A percentile compares a stretch with the other conserved stretches of the same genome.
Evolutionary conservation across 225 moss, liverwort and hornwort species (phyloP).

Genomic region (Takakia lepidozioides): DNA sequence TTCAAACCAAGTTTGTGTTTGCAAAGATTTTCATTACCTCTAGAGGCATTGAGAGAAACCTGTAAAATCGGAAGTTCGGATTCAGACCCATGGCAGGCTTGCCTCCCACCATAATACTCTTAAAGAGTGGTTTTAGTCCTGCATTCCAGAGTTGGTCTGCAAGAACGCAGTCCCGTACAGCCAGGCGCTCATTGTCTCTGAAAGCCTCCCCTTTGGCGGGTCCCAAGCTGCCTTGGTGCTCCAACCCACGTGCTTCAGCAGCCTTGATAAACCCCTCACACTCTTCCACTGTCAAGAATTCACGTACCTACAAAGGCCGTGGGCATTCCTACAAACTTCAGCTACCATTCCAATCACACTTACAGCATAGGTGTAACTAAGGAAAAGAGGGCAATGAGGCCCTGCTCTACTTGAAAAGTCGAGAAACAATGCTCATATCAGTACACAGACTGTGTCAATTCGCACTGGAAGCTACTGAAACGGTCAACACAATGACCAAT

Average conservation of each 20-base stretch:
- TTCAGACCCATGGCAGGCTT: slow-evolving; percentile 50
- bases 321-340: not conserved
- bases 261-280: slow-evolving; percentile 55
- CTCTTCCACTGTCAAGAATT: slow-evolving; percentile 41
- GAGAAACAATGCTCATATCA: no score
- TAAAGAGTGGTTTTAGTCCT: slow-evolving; percentile 51
- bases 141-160: slow-evolving; percentile 66
- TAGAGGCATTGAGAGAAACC: no score
- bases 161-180: slow-evolving; percentile 29
- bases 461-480: no score
- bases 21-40: no score
- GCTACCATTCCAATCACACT: no score
- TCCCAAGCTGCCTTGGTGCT: slow-evolving; percentile 73
- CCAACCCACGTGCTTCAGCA: slow-evolving; percentile 63
- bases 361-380: no score
- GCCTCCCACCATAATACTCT: slow-evolving; percentile 24
- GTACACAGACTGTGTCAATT: no score
- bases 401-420: no score
- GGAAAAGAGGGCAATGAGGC: no score
- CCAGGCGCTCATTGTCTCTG: slow-evolving; percentile 51
- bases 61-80: slow-evolving; percentile 67
- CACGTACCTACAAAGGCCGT: slow-evolving; percentile 19
- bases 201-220: slow-evolving; percentile 79
- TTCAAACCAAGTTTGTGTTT: no score
- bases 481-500: no score